These are phyloP conservation scores for Agroathelia rolfsii DNA, from an alignment of 1,284 basidiomycete genomes.

Conservation along the genomic window DNA sequence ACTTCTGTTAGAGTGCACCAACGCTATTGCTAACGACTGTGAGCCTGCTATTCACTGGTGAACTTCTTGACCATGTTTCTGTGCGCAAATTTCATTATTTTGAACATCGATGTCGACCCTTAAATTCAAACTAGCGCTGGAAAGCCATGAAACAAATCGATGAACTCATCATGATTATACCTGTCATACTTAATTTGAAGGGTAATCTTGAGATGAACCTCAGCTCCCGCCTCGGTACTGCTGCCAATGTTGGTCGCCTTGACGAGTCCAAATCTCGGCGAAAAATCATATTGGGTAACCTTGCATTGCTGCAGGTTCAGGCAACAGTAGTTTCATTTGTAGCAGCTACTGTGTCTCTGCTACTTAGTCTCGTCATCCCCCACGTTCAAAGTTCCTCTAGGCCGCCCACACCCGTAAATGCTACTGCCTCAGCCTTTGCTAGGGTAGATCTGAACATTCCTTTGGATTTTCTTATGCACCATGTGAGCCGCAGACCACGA, in stretches of 20 bases:
- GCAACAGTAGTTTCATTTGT: constrained; percentile 84
- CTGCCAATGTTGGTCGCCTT: constrained; percentile 81
- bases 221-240: constrained; percentile 67
- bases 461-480: background rate
- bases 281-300: constrained; percentile 71
- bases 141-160: constrained; percentile 82
- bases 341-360: constrained; percentile 73
- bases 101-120: constrained; percentile 3
- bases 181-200: constrained; percentile 91
- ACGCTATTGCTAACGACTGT: constrained; percentile 64
- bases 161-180: constrained; percentile 95
- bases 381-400: constrained; percentile 19
- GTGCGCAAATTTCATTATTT: constrained; percentile 42
- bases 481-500: constrained; percentile 7
- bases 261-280: constrained; percentile 63
- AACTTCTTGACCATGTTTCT: constrained; percentile 79
- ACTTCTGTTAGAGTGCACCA: constrained; percentile 49
- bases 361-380: constrained; percentile 60
- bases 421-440: constrained; percentile 16
- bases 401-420: constrained; percentile 10
- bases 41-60: constrained; percentile 79
- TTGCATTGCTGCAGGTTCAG: constrained; percentile 88
- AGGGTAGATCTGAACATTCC: background rate
- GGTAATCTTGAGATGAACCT: constrained; percentile 96
- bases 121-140: constrained; percentile 53